Evolutionary conservation across 2,329 filamentous ascomycete species (phyloP).

Genomic region (Cercospora citrullina): DNA sequence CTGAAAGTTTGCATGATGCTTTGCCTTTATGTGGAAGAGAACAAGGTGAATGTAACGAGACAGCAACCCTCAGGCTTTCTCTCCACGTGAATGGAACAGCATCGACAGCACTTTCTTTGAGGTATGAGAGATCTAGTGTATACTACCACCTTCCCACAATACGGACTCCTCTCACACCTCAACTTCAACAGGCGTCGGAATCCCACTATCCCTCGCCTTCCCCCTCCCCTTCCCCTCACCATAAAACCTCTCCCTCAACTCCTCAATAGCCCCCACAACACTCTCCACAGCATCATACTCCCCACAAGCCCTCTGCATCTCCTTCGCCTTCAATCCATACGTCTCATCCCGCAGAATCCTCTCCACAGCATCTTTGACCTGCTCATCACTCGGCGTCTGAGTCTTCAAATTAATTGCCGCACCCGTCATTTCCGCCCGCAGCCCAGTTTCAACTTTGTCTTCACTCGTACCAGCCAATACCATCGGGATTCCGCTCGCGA

Average conservation of each 20-base stretch:
- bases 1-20: background rate
- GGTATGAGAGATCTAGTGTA: background rate
- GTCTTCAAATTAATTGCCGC: constrained; percentile 50
- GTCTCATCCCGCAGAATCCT: constrained; percentile 24
- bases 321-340: constrained; percentile 26
- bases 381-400: constrained; percentile 32
- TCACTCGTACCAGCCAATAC: constrained; percentile 48
- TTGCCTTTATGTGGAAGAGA: background rate
- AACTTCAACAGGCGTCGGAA: background rate
- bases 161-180: background rate
- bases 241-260: constrained; percentile 11
- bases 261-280: constrained; percentile 15
- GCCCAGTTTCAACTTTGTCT: constrained; percentile 45
- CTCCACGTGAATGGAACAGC: background rate
- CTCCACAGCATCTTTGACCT: constrained; percentile 21
- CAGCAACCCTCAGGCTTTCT: background rate
- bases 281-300: constrained; percentile 29
- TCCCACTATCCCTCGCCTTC: constrained; percentile 3
- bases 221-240: background rate
- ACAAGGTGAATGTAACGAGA: background rate
- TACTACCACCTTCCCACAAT: background rate
- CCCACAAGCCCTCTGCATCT: constrained; percentile 29
- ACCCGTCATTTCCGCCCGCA: constrained; percentile 48
- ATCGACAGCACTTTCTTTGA: background rate
- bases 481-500: constrained; percentile 51